A percentile compares a stretch with the other conserved stretches of the same genome.
These are phyloP conservation scores for Cercospora janseana DNA, from an alignment of 2,329 filamentous ascomycete species.

Conservation along the genomic window DNA sequence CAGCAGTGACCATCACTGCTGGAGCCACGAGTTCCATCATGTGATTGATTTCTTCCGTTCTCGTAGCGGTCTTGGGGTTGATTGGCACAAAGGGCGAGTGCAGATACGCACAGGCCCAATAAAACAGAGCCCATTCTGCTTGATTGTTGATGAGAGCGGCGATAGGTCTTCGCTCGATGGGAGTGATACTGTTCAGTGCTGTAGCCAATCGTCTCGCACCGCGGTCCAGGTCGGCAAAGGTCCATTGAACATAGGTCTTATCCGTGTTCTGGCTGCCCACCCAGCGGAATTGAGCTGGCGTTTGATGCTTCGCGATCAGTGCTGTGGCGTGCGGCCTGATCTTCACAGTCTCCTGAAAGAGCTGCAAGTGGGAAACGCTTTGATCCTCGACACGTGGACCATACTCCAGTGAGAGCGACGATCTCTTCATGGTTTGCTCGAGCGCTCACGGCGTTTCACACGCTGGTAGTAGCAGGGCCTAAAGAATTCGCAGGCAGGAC, in stretches of 20 bases:
- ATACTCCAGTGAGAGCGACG: constrained; percentile 30
- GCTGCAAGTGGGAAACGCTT: constrained; percentile 33
- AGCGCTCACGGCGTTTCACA: constrained; percentile 21
- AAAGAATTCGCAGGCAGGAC: constrained; percentile 18
- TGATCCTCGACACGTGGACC: constrained; percentile 30
- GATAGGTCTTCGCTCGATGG: constrained; percentile 35
- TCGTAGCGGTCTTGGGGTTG: constrained; percentile 34
- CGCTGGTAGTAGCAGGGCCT: constrained; percentile 17
- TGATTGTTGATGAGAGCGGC: constrained; percentile 36
- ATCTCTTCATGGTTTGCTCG: constrained; percentile 27
- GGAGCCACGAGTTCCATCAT: constrained; percentile 35
- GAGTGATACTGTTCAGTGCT: constrained; percentile 32
- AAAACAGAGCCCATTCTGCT: constrained; percentile 38
- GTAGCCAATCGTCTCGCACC: constrained; percentile 35
- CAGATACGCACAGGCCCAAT: constrained; percentile 37
- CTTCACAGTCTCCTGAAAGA: constrained; percentile 36
- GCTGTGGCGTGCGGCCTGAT: constrained; percentile 33
- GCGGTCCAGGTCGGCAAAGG: constrained; percentile 36
- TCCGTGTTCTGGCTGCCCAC: constrained; percentile 33
- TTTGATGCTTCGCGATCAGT: constrained; percentile 35
- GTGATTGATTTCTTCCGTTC: constrained; percentile 35
- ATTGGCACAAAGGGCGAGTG: constrained; percentile 37
- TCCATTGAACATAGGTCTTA: constrained; percentile 34
- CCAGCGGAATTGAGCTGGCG: constrained; percentile 33
- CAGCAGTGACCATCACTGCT: constrained; percentile 31